Evolutionary conservation across 345 rosid genomes (phyloP).

Genomic region (Bruguiera sexangula): DNA sequence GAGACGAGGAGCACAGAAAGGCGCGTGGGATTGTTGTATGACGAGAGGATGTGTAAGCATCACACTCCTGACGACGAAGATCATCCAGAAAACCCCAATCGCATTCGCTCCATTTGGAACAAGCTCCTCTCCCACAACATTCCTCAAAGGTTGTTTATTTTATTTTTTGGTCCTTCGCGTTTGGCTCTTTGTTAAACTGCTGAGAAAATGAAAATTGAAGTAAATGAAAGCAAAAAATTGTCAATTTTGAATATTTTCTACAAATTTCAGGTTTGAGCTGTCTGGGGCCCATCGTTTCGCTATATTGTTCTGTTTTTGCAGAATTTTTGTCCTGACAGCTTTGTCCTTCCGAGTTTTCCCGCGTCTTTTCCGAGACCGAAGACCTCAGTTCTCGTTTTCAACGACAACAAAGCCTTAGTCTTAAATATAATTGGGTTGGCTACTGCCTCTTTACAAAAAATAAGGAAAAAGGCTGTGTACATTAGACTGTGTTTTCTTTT

Average conservation of each 20-base stretch:
- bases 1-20: conserved; percentile 24
- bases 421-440: too few species aligned
- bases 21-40: conserved; percentile 69
- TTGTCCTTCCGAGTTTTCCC: too few species aligned
- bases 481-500: too few species aligned
- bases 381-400: too few species aligned
- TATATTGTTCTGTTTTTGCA: too few species aligned
- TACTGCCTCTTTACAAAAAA: too few species aligned
- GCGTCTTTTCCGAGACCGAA: too few species aligned
- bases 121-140: conserved; percentile 57
- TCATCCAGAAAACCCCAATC: conserved; percentile 80
- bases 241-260: background rate
- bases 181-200: background rate
- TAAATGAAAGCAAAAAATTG: background rate
- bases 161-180: background rate
- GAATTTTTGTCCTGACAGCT: too few species aligned
- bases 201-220: background rate
- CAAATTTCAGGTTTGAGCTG: background rate
- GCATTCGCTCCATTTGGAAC: conserved; percentile 71
- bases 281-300: too few species aligned
- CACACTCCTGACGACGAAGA: conserved; percentile 54
- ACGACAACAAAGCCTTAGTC: too few species aligned
- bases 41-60: conserved; percentile 85
- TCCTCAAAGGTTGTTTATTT: conserved; percentile 48
- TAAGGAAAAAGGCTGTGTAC: too few species aligned